A percentile compares a stretch with the other conserved stretches of the same genome.
These are phyloP conservation scores for Fraxinus sp. DNA, from an alignment of 305 asterid species.

Conservation along the genomic window DNA sequence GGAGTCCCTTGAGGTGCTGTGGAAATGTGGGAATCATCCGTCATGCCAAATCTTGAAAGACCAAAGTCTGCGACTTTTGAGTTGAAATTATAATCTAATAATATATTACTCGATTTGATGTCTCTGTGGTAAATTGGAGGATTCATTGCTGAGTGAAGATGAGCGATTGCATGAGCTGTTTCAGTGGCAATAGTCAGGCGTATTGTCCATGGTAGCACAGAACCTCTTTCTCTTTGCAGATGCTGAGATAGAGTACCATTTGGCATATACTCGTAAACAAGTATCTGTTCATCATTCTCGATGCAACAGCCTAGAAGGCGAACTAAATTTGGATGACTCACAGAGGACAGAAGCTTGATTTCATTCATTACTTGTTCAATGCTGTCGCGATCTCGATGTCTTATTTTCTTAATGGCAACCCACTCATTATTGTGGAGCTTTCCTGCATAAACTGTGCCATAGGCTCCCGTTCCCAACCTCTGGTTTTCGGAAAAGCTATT, in stretches of 20 bases:
- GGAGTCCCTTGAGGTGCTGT: slow-evolving; percentile 99
- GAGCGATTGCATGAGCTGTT: slow-evolving; percentile 85
- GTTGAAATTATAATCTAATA: slow-evolving; percentile 67
- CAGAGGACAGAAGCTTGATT: slow-evolving; percentile 86
- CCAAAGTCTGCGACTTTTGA: slow-evolving; percentile 96
- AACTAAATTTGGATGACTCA: slow-evolving; percentile 85
- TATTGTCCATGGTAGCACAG: slow-evolving; percentile 80
- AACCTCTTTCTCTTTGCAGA: slow-evolving; percentile 68
- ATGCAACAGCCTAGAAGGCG: slow-evolving; percentile 93
- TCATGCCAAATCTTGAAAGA: slow-evolving; percentile 88
- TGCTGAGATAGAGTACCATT: slow-evolving; percentile 93
- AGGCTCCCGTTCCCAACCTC: slow-evolving; percentile 91
- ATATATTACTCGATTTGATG: slow-evolving; percentile 86
- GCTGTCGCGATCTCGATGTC: slow-evolving; percentile 67
- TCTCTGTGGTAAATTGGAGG: slow-evolving; percentile 97
- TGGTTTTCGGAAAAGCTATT: slow-evolving; percentile 69
- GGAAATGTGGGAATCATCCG: slow-evolving; percentile 85
- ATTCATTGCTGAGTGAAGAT: slow-evolving; percentile 75
- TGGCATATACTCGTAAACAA: slow-evolving; percentile 89
- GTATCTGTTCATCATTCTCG: slow-evolving; percentile 85
- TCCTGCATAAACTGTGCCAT: slow-evolving; percentile 91
- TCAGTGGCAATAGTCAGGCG: slow-evolving; percentile 92
- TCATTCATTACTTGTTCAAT: slow-evolving; percentile 90
- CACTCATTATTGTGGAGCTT: slow-evolving; percentile 69
- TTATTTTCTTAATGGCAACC: slow-evolving; percentile 84